phyloP scores from a whole-genome alignment of 2,329 filamentous ascomycete species.

The Fusarium bulbicola region DNA sequence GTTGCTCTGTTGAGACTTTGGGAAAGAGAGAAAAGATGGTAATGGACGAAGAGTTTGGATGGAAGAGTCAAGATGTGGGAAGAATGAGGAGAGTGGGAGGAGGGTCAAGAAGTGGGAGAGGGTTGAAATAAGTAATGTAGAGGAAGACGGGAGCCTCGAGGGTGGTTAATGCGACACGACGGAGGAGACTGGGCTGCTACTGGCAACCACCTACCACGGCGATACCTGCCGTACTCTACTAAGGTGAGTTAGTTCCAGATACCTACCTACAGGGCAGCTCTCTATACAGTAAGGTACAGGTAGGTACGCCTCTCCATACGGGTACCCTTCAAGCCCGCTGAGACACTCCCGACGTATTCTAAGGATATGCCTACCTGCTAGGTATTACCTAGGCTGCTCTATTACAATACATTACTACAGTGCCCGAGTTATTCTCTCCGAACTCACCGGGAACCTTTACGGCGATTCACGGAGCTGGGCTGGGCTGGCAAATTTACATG shows the following conservation, averaged over 20 bases:
- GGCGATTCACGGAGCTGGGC: background rate
- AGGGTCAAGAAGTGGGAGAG: conserved; percentile 32
- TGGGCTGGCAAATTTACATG: conserved; percentile 27
- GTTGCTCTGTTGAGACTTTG: background rate
- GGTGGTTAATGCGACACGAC: conserved; percentile 24
- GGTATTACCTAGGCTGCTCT: too few species aligned
- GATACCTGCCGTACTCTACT: conserved; percentile 17
- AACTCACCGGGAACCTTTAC: conserved; percentile 12
- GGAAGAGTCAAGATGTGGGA: conserved; percentile 9
- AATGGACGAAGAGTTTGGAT: conserved; percentile 8
- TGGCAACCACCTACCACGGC: conserved; percentile 27
- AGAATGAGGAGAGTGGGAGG: conserved; percentile 12
- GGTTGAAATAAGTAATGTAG: conserved; percentile 35
- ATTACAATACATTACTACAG: too few species aligned
- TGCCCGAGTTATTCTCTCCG: conserved; percentile 6
- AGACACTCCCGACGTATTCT: conserved; percentile 6
- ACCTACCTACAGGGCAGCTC: background rate
- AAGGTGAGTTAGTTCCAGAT: background rate
- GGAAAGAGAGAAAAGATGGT: conserved; percentile 4
- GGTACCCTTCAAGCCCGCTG: conserved; percentile 6
- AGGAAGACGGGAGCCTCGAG: conserved; percentile 15
- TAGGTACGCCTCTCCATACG: background rate
- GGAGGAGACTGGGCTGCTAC: conserved; percentile 9
- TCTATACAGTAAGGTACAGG: background rate
- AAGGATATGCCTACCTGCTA: background rate